Evolutionary conservation across 1,284 basidiomycete genomes (phyloP).

Genomic region (Heimioporus punctisporus): DNA sequence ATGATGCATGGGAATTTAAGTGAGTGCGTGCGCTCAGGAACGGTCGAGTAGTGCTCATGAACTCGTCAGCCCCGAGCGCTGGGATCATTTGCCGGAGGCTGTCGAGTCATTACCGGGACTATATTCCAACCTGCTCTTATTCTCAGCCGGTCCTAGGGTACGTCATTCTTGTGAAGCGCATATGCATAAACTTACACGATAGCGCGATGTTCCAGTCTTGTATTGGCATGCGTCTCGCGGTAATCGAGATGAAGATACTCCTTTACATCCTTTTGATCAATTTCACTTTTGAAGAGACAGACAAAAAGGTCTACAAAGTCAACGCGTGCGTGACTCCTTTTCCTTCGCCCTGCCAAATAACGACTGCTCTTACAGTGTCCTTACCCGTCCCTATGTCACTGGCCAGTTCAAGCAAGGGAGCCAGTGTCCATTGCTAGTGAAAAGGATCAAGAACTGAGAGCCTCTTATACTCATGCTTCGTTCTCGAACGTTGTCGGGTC

Average conservation of each 20-base stretch:
- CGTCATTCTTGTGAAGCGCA: constrained; percentile 23
- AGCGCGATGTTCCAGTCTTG: constrained; percentile 54
- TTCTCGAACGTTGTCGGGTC: too few species aligned
- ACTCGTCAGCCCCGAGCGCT: constrained; percentile 75
- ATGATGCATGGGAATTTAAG: constrained; percentile 78
- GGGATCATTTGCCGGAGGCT: constrained; percentile 72
- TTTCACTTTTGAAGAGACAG: constrained; percentile 62
- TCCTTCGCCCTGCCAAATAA: not conserved
- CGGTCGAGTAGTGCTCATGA: too few species aligned
- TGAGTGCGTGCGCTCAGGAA: constrained; percentile 35
- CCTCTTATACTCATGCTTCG: too few species aligned
- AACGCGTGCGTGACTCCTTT: constrained; percentile 59
- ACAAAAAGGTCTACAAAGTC: constrained; percentile 59
- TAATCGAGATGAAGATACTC: constrained; percentile 81
- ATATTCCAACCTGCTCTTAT: constrained; percentile 70
- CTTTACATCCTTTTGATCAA: constrained; percentile 68
- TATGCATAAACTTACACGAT: not conserved
- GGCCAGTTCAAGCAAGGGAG: constrained; percentile 66
- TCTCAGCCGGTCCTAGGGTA: constrained; percentile 80
- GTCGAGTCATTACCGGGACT: constrained; percentile 65
- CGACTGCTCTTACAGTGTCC: constrained; percentile 47
- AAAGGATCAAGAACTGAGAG: constrained; percentile 11
- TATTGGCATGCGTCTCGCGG: constrained; percentile 76
- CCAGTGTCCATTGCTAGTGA: constrained; percentile 65
- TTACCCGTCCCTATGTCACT: constrained; percentile 70